A percentile compares a stretch with the other conserved stretches of the same genome.
These are phyloP conservation scores for Saposhnikovia divaricata DNA, from an alignment of 129 eudicot genomes.

Conservation along the genomic window DNA sequence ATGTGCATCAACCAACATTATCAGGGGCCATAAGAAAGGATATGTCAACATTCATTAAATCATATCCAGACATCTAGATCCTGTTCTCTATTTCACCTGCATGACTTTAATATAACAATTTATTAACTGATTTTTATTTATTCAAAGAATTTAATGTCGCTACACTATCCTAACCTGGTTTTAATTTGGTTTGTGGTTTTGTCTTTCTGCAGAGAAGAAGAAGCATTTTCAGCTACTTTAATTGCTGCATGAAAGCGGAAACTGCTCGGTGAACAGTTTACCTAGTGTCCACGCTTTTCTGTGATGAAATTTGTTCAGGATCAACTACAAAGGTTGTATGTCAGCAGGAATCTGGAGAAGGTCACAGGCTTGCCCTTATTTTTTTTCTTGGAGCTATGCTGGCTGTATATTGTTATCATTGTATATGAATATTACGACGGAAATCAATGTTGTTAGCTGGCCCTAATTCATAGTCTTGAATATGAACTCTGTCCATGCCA, in stretches of 20 bases:
- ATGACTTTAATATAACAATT: background rate
- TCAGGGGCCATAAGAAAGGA: background rate
- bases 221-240: constrained; percentile 61
- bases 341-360: background rate
- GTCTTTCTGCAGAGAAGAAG: constrained; percentile 37
- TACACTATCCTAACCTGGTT: background rate
- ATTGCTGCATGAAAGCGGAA: constrained; percentile 65
- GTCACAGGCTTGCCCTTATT: background rate
- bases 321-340: background rate
- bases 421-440: background rate
- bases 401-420: background rate
- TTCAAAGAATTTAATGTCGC: background rate
- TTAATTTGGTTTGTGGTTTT: background rate
- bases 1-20: background rate
- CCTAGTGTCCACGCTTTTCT: background rate
- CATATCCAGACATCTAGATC: background rate
- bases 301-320: background rate
- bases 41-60: background rate
- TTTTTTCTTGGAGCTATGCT: background rate
- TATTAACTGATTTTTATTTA: background rate
- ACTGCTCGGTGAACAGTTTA: background rate
- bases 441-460: background rate
- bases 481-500: background rate
- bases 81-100: background rate
- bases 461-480: too few relatives aligned